Percentiles rank a stretch among this genome's conserved stretches.
Evolutionary conservation across 805 yeast genomes (phyloP).

Genomic region (Metschnikowia aberdeeniae): DNA sequence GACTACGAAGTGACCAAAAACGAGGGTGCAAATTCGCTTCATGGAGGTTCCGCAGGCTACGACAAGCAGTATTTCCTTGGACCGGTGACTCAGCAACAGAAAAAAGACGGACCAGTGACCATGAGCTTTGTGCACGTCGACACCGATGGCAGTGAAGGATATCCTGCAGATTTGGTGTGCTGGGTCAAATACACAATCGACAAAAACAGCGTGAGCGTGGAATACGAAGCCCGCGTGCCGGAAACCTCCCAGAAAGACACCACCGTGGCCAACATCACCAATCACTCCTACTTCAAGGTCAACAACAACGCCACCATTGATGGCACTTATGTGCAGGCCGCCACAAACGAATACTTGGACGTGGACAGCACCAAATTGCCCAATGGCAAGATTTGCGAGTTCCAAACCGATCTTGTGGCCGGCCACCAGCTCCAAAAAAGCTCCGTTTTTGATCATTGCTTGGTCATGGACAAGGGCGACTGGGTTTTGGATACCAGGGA

Average conservation of each 20-base stretch:
- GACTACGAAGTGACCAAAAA: constrained; percentile 40
- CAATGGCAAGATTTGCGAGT: constrained; percentile 38
- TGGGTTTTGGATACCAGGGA: constrained; percentile 46
- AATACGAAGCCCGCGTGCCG: constrained; percentile 39
- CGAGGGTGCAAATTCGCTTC: constrained; percentile 41
- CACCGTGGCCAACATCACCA: constrained; percentile 55
- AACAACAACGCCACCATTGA: constrained; percentile 26
- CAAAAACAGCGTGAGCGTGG: constrained; percentile 40
- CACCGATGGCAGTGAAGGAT: constrained; percentile 48
- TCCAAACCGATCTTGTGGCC: constrained; percentile 22
- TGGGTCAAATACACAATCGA: constrained; percentile 44
- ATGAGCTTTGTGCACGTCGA: constrained; percentile 42
- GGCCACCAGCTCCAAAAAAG: constrained; percentile 3
- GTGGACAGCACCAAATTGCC: constrained; percentile 39
- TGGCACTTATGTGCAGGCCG: constrained; percentile 31
- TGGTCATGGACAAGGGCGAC: constrained; percentile 39
- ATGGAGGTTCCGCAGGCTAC: constrained; percentile 53
- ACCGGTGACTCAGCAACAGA: constrained; percentile 40
- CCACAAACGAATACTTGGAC: constrained; percentile 38
- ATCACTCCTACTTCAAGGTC: constrained; percentile 60
- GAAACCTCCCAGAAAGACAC: constrained; percentile 30
- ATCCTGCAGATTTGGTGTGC: constrained; percentile 54
- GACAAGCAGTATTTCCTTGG: constrained; percentile 50
- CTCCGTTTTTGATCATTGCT: constrained; percentile 41
- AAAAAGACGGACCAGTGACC: constrained; percentile 26